A percentile compares a stretch with the other conserved stretches of the same genome.
These are phyloP conservation scores for Takakia lepidozioides DNA, from an alignment of 225 moss, liverwort and hornwort species.

Conservation along the genomic window DNA sequence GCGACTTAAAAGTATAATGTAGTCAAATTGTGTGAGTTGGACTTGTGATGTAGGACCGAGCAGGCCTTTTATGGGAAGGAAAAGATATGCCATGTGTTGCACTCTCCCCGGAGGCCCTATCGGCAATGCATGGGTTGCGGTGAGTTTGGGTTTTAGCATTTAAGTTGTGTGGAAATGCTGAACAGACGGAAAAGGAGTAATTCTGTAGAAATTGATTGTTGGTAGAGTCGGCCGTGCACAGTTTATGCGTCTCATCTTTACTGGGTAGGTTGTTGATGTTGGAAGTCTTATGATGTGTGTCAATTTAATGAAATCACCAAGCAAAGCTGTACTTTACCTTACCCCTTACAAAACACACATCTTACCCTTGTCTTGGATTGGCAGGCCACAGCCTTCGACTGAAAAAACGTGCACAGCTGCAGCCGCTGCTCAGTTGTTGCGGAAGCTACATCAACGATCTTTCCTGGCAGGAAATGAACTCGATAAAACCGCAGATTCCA, in stretches of 20 bases:
- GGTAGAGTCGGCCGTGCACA: too few relatives aligned
- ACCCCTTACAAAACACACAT: too few relatives aligned
- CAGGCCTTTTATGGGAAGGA: constrained; percentile 55
- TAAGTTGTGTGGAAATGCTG: too few relatives aligned
- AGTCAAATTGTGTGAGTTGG: too few relatives aligned
- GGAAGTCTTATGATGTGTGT: too few relatives aligned
- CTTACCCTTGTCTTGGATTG: background rate
- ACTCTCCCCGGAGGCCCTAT: constrained; percentile 60
- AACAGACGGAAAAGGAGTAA: too few relatives aligned
- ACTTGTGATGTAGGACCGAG: constrained; percentile 54
- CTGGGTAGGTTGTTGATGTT: too few relatives aligned
- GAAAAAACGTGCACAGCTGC: constrained; percentile 74
- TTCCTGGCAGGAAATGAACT: constrained; percentile 23
- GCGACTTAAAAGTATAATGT: too few relatives aligned
- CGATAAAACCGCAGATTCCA: constrained; percentile 34
- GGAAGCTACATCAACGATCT: constrained; percentile 44
- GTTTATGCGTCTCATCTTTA: background rate
- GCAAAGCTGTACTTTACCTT: too few relatives aligned
- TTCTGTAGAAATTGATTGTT: too few relatives aligned
- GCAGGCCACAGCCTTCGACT: constrained; percentile 52
- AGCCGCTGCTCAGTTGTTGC: constrained; percentile 57
- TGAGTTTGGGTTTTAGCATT: constrained; percentile 8
- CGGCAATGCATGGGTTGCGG: constrained; percentile 82
- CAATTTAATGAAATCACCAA: too few relatives aligned
- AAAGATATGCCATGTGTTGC: constrained; percentile 47